A percentile compares a stretch with the other conserved stretches of the same genome.
These are phyloP conservation scores for Sporisorium reilianum DNA, from an alignment of 1,284 basidiomycete genomes.

Conservation along the genomic window DNA sequence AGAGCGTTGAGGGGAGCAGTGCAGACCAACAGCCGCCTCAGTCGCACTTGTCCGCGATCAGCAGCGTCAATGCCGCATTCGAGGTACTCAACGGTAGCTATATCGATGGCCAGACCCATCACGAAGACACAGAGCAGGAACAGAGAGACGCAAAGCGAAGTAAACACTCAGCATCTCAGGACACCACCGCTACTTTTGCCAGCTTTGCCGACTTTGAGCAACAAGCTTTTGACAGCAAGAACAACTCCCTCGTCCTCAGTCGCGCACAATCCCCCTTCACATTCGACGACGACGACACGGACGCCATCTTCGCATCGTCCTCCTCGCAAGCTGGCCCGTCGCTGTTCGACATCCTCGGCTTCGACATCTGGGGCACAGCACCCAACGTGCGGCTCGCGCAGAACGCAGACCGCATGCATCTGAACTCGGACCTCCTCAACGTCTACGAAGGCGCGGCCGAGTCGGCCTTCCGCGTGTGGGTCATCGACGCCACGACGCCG, in stretches of 20 bases:
- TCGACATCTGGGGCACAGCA: constrained; percentile 41
- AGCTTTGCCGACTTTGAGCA: constrained; percentile 18
- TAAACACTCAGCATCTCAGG: constrained; percentile 7
- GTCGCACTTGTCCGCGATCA: constrained; percentile 5
- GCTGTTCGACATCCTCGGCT: constrained; percentile 37
- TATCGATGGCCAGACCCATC: background rate
- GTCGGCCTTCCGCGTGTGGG: constrained; percentile 40
- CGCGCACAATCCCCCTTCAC: constrained; percentile 38
- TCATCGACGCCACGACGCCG: constrained; percentile 38
- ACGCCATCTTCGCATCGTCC: constrained; percentile 1
- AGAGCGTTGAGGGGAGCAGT: constrained; percentile 3
- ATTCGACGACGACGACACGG: constrained; percentile 3
- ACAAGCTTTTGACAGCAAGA: background rate
- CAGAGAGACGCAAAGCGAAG: constrained; percentile 14
- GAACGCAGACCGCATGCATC: constrained; percentile 29
- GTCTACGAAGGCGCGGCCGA: constrained; percentile 46
- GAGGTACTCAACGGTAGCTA: constrained; percentile 25
- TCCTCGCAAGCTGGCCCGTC: constrained; percentile 8
- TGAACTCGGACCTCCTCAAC: constrained; percentile 35
- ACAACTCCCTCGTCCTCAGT: constrained; percentile 22
- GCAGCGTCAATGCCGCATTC: constrained; percentile 31
- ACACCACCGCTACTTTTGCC: background rate
- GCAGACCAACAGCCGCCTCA: background rate
- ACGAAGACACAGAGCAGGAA: background rate
- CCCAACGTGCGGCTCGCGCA: constrained; percentile 31